Conservation (phyloP, 2,329 filamentous ascomycete genomes). For the Neofusicoccum kwambonambiense region DNA sequence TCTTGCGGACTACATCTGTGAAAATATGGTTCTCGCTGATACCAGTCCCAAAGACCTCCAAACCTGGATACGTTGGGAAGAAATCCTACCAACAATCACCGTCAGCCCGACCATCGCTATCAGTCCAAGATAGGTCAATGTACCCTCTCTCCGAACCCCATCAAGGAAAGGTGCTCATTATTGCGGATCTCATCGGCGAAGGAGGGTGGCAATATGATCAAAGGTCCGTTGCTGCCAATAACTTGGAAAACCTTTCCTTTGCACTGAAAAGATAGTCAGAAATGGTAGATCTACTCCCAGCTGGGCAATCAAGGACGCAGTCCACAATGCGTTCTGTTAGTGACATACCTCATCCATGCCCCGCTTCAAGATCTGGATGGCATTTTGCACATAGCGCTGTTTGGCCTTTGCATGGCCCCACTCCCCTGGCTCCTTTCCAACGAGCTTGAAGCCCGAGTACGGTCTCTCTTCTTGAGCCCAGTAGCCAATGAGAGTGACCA, state of each 20-base stretch:
- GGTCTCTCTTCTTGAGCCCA: not conserved
- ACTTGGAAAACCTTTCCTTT: not conserved
- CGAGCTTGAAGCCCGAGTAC: not conserved
- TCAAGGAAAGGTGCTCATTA: not conserved
- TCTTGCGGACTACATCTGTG: not conserved
- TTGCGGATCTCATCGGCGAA: not conserved
- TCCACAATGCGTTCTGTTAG: not conserved
- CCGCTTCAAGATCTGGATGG: not conserved
- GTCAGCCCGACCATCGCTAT: not conserved
- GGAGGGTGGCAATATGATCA: not conserved
- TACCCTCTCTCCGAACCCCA: not conserved
- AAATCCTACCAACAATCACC: not conserved
- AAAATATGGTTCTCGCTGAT: not conserved
- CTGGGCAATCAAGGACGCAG: too few relatives aligned
- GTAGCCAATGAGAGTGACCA: not conserved
- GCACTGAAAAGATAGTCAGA: not conserved
- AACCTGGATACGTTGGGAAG: not conserved
- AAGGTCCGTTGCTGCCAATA: not conserved
- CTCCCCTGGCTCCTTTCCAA: not conserved
- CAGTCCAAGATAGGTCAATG: too few relatives aligned
- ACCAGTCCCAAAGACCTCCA: not conserved
- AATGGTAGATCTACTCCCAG: too few relatives aligned
- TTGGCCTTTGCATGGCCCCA: not conserved
- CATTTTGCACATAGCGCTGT: not conserved
- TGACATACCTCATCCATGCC: constrained; percentile 3